A percentile compares a stretch with the other conserved stretches of the same genome.
phyloP scores from a whole-genome alignment of 139 green algal species.

The Chloropicon primus region DNA sequence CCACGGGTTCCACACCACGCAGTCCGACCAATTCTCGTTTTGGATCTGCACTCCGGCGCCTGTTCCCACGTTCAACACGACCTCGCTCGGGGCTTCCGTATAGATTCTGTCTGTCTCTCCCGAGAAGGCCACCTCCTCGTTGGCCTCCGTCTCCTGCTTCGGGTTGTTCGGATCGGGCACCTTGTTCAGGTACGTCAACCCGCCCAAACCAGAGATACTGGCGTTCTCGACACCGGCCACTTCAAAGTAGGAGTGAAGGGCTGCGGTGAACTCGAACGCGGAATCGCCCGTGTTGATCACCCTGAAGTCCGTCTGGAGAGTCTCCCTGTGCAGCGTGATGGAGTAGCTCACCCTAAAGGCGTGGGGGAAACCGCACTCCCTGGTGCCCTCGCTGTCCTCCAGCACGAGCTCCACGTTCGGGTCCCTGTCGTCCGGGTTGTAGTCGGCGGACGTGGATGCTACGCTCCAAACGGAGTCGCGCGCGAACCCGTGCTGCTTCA shows the following conservation, averaged over 20 bases:
- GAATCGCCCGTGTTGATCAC: conserved; percentile 75
- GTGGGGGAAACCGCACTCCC: conserved; percentile 61
- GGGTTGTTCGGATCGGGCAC: conserved; percentile 2
- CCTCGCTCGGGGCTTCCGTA: conserved; percentile 45
- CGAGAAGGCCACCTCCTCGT: not conserved
- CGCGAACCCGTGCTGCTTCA: conserved; percentile 89
- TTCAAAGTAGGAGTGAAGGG: conserved; percentile 92
- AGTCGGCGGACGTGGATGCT: conserved; percentile 61
- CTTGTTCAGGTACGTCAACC: conserved; percentile 77
- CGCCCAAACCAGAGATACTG: conserved; percentile 50
- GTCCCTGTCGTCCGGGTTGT: conserved; percentile 77
- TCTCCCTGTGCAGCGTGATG: conserved; percentile 58
- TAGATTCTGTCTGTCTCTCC: conserved; percentile 62
- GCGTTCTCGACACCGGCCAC: conserved; percentile 37
- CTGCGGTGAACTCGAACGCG: conserved; percentile 82
- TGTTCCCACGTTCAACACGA: conserved; percentile 68
- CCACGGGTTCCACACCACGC: conserved; percentile 37
- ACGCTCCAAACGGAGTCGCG: conserved; percentile 81
- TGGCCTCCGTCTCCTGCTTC: not conserved
- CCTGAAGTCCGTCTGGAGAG: conserved; percentile 53
- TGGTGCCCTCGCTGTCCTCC: conserved; percentile 75
- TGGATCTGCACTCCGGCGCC: conserved; percentile 16
- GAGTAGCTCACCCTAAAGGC: conserved; percentile 66
- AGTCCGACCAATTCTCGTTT: not conserved
- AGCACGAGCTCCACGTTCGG: conserved; percentile 74